These are phyloP conservation scores for Chytriomyces hyalinus DNA, from an alignment of 192 early-diverging fungal genomes.

Conservation along the genomic window DNA sequence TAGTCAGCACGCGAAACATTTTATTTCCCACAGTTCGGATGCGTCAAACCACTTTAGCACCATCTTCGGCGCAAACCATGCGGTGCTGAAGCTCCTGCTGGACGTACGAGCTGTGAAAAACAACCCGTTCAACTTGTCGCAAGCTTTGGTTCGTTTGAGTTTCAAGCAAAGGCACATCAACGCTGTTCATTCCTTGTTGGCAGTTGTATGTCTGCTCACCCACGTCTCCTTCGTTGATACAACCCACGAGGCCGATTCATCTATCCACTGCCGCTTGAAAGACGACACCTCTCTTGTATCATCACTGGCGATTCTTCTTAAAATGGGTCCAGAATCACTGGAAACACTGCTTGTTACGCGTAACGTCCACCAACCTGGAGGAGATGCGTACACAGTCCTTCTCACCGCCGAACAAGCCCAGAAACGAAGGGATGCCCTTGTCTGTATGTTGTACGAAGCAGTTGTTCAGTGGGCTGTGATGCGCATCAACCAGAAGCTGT, in stretches of 20 bases:
- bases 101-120: not conserved
- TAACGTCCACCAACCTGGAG: not conserved
- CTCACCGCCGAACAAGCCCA: conserved; percentile 73
- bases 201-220: not conserved
- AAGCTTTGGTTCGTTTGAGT: not conserved
- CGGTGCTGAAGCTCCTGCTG: not conserved
- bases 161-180: not conserved
- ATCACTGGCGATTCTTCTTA: not conserved
- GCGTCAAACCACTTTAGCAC: not conserved
- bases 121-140: not conserved
- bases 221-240: not conserved
- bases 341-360: not conserved
- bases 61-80: not conserved
- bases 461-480: conserved; percentile 79
- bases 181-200: not conserved
- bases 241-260: not conserved
- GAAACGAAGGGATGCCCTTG: conserved; percentile 79
- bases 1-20: not conserved
- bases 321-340: not conserved
- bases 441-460: conserved; percentile 74
- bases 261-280: not conserved
- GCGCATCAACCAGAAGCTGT: conserved; percentile 73
- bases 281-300: not conserved
- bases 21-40: not conserved
- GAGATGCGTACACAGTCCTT: conserved; percentile 71